Conservation (phyloP, 257 asterid species). For the Solanum dulcamara region DNA sequence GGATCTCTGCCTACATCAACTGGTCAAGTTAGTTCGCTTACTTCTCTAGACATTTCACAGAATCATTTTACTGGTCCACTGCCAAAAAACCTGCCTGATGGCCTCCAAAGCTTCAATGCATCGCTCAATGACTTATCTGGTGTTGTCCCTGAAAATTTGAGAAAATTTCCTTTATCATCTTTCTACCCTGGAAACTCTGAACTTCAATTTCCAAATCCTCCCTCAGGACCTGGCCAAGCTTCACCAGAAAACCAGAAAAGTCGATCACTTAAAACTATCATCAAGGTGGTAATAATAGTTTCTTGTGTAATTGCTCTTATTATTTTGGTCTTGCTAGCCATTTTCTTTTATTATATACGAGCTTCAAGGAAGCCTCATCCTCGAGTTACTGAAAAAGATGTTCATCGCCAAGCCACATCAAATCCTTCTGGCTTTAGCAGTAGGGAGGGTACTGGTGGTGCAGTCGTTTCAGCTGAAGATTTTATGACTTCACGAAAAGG, state of each 20-base stretch:
- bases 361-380: constrained; percentile 32
- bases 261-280: constrained; percentile 24
- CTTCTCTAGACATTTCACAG: constrained; percentile 47
- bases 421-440: constrained; percentile 41
- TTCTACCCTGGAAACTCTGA: constrained; percentile 86
- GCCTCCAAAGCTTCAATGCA: constrained; percentile 71
- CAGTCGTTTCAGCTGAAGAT: constrained; percentile 75
- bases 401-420: constrained; percentile 32
- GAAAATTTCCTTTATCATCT: constrained; percentile 69
- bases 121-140: constrained; percentile 83
- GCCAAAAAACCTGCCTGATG: constrained; percentile 44
- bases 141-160: constrained; percentile 75
- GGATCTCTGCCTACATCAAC: constrained; percentile 61
- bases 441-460: constrained; percentile 34
- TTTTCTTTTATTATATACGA: constrained; percentile 36
- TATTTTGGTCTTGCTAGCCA: constrained; percentile 41
- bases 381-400: constrained; percentile 34
- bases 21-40: constrained; percentile 33
- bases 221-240: constrained; percentile 37
- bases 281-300: constrained; percentile 49
- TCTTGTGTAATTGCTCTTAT: constrained; percentile 48
- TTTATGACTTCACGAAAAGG: constrained; percentile 51
- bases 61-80: constrained; percentile 72
- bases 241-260: constrained; percentile 18
- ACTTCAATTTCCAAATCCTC: constrained; percentile 74